Evolutionary conservation across 805 yeast genomes (phyloP), one percentile per base, ranked within the genome.

Genomic region (Monosporozyma yasuniensis): DNA sequence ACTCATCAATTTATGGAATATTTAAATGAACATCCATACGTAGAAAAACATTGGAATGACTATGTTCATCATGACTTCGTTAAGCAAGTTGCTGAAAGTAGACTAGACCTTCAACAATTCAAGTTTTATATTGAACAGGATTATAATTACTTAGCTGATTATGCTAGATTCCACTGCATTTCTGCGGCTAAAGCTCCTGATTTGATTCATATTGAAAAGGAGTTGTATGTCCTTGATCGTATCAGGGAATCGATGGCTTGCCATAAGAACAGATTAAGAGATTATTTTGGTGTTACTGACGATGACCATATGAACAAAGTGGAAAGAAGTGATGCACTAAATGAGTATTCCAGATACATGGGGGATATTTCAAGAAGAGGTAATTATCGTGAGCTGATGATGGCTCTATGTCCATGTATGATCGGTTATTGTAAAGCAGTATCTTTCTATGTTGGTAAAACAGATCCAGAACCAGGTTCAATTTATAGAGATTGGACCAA

Each of bases 341-440:
- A 69, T 32, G 76, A 73, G 2, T 87, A 87, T 63, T 76, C 84
- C 28, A 72, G 81, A 35, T 84, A 79, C 54, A 68, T 86, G 50
- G 58, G 74, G 38, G 73, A 76, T 16, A 65, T 82, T 7, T 82
- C 83, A 3, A 65, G 70, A 25, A 68, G 66, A 37, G 73, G 76
- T 22, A 82, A 82, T 60, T 82, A 81, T 77, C 62, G 81, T 25
- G 85, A 81, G 42, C 74, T 83, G 47, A 79, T 79, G 52, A 75
- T 82, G 7, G 87, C 91, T 0, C 64, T 84, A 48, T 76, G 87
- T 10, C 91, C 95, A 1, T 86, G 95, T 63, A 65, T 84, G 46
- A 75, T 80, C 59, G 95, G 93, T 1, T 83, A 83, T 61, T 76
- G 75, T 34, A 72, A 76, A 45, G 88, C 88, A 1, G 77, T 78